These are phyloP conservation scores for Diaporthe humulicola DNA, from an alignment of 2,329 filamentous ascomycete genomes.

Conservation along the genomic window DNA sequence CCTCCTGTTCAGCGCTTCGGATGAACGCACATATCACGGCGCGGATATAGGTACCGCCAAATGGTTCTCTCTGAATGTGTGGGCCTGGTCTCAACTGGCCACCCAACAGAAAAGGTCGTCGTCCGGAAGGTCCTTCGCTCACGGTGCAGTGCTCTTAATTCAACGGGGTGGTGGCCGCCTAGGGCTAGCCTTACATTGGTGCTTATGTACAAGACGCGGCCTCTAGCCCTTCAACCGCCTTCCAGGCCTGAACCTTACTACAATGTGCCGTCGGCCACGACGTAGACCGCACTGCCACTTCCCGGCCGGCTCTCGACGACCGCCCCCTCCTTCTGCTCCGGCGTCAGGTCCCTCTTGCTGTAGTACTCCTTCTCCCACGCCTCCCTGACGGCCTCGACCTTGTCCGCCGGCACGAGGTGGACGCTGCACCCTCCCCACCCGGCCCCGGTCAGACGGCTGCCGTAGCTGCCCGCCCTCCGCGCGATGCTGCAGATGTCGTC, in stretches of 20 bases:
- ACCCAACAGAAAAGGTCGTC: neutral
- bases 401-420: slow-evolving; percentile 88
- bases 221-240: neutral
- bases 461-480: slow-evolving; percentile 82
- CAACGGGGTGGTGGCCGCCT: slow-evolving; percentile 3
- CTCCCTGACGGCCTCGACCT: slow-evolving; percentile 81
- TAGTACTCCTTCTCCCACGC: slow-evolving; percentile 90
- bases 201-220: neutral
- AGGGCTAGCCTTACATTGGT: slow-evolving; percentile 18
- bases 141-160: slow-evolving; percentile 13
- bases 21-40: slow-evolving; percentile 17
- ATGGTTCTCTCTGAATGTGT: neutral
- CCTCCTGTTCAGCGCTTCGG: neutral
- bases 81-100: neutral
- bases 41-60: slow-evolving; percentile 4
- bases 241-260: neutral
- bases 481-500: slow-evolving; percentile 89
- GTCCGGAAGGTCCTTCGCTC: neutral
- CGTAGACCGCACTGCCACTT: slow-evolving; percentile 73
- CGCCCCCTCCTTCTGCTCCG: slow-evolving; percentile 81
- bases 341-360: slow-evolving; percentile 71
- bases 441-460: slow-evolving; percentile 89
- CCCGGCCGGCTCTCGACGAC: slow-evolving; percentile 92
- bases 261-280: slow-evolving; percentile 50
- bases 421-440: slow-evolving; percentile 98